phyloP scores from a whole-genome alignment of 1,139 yeast species.

The Geotrichum carabidarum region DNA sequence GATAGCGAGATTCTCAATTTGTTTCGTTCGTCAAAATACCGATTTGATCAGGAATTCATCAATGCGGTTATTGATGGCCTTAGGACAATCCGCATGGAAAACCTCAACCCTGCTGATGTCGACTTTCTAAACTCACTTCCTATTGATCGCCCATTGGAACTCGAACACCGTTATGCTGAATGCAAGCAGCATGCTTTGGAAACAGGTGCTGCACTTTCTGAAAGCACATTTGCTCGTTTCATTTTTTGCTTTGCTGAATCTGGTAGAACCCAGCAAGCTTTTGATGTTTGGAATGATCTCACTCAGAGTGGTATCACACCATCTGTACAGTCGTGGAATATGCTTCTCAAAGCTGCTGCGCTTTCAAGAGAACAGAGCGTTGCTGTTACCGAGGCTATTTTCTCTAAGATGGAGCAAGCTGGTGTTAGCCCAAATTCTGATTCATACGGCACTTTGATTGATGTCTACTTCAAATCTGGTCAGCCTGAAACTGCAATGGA shows the following conservation, averaged over 20 bases:
- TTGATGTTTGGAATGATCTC: slow-evolving; percentile 42
- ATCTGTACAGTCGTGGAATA: slow-evolving; percentile 43
- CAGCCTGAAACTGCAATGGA: slow-evolving; percentile 35
- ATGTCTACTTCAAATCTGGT: slow-evolving; percentile 35
- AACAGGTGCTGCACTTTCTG: slow-evolving; percentile 28
- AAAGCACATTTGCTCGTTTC: slow-evolving; percentile 35
- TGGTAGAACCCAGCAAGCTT: slow-evolving; percentile 33
- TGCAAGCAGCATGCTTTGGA: slow-evolving; percentile 22
- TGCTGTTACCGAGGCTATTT: slow-evolving; percentile 38
- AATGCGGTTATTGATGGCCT: slow-evolving; percentile 20
- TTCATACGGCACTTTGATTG: slow-evolving; percentile 39
- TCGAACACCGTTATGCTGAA: slow-evolving; percentile 27
- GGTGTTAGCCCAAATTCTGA: slow-evolving; percentile 41
- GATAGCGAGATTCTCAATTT: slow-evolving; percentile 23
- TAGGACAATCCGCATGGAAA: slow-evolving; percentile 23
- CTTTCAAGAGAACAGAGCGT: slow-evolving; percentile 32
- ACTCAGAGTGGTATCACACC: slow-evolving; percentile 34
- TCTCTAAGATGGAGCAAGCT: slow-evolving; percentile 37
- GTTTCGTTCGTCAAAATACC: slow-evolving; percentile 3
- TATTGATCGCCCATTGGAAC: slow-evolving; percentile 26
- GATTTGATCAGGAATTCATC: slow-evolving; percentile 7
- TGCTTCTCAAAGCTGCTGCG: slow-evolving; percentile 43
- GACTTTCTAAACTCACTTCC: slow-evolving; percentile 27
- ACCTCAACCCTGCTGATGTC: slow-evolving; percentile 25
- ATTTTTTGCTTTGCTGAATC: slow-evolving; percentile 38